Evolutionary conservation across 1,139 yeast species (phyloP).

Genomic region (Eremothecium sinecaudum): DNA sequence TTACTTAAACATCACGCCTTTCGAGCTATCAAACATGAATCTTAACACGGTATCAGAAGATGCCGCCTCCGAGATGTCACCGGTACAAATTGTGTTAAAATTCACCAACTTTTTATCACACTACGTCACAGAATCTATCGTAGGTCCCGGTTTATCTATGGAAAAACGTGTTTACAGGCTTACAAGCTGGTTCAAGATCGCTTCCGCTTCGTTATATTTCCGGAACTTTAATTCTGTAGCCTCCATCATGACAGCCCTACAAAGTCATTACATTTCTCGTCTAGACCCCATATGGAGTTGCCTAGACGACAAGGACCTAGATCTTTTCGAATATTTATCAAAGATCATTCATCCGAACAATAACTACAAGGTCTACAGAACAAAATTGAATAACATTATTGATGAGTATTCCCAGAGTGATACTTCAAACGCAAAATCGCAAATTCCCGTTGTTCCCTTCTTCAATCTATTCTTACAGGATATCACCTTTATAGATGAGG

Average conservation of each 20-base stretch:
- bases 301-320: conserved; percentile 55
- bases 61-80: conserved; percentile 57
- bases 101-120: conserved; percentile 76
- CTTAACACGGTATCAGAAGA: conserved; percentile 64
- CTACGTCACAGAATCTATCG: conserved; percentile 71
- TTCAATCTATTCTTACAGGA: conserved; percentile 78
- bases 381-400: conserved; percentile 51
- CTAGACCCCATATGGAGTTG: conserved; percentile 56
- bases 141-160: conserved; percentile 40
- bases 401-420: conserved; percentile 18
- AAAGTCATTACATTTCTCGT: conserved; percentile 70
- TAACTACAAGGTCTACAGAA: conserved; percentile 69
- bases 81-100: conserved; percentile 56
- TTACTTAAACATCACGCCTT: conserved; percentile 57
- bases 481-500: conserved; percentile 79
- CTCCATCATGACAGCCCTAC: conserved; percentile 78
- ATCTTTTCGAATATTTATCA: conserved; percentile 55
- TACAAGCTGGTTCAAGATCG: conserved; percentile 77
- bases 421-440: conserved; percentile 39
- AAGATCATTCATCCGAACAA: conserved; percentile 75
- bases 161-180: conserved; percentile 40
- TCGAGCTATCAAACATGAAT: conserved; percentile 53
- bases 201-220: conserved; percentile 69
- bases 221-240: conserved; percentile 81
- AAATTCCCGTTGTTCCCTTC: conserved; percentile 75